Base-by-base conservation (phyloP, 2,329 filamentous ascomycete genomes). In the Xylaria multiplex region DNA sequence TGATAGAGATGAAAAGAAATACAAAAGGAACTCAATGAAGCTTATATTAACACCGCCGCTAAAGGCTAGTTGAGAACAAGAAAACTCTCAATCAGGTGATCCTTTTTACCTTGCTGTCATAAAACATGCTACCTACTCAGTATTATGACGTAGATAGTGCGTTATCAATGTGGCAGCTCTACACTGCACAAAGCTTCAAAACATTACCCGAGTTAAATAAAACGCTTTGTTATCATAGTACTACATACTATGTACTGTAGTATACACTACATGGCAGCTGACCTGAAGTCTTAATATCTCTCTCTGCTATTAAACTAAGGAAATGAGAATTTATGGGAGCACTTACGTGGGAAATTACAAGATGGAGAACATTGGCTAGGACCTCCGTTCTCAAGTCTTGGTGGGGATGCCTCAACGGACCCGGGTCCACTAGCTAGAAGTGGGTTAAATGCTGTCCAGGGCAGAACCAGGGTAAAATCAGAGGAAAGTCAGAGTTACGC, bases 321-420 rank as follows among this genome's bases (percentile, higher is more conserved):
- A 64, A 64, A 63, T 52, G 61, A 59, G 37, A 30, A n/a, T 54
- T 50, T 59, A 52, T 50, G 35, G 46, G 35, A 48, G 24, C 52
- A 22, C 35, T 42, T 50, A 54, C 24, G 37, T 57, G 65, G 65
- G 65, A 67, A 58, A 67, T 67, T 67, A 55, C 59, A 64, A 66
- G 50, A 66, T 54, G 64, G 64, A 42, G 59, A 66, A 55, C 2
- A 42, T 53, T 6, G 43, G 32, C 62, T 56, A 56, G 35, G 50
- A 61, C 35, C 62, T 56, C 43, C 55, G 62, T 40, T 59, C 59
- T 16, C 43, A 46, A 42, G 46, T 64, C 35, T 43, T 45, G n/a
- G 37, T 59, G 14, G 16, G 27, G 19, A 43, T 55, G 50, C 19
- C 43, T 52, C 6, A 30, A 54, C 35, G 5, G 27, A 27, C 27